Evolutionary conservation across 768 basidiomycete genomes (phyloP).

Genomic region (Boletus rubescentipes): DNA sequence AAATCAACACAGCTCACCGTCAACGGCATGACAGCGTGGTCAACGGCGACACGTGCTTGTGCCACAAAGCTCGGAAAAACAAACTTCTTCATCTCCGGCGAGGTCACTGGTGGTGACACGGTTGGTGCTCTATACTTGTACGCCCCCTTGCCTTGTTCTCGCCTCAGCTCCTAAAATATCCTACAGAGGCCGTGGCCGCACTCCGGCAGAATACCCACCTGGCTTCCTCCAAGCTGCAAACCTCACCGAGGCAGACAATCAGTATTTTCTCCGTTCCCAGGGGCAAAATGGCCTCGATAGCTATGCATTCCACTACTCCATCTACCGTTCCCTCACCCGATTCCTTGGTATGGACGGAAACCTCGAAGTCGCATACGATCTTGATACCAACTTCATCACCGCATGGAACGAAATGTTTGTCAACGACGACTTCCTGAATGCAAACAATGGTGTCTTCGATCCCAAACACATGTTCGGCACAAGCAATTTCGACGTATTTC

Average conservation of each 20-base stretch:
- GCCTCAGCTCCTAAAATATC: neutral
- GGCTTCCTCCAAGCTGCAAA: conserved; percentile 71
- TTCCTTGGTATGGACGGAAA: conserved; percentile 98
- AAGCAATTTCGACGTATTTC: conserved; percentile 94
- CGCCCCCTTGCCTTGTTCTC: conserved; percentile 25
- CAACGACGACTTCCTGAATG: conserved; percentile 83
- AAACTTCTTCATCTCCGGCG: conserved; percentile 90
- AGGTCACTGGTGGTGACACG: conserved; percentile 91
- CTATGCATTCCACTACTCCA: conserved; percentile 92
- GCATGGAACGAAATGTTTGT: conserved; percentile 94
- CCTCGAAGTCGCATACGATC: conserved; percentile 84
- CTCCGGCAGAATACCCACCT: conserved; percentile 64
- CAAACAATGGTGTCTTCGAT: conserved; percentile 62
- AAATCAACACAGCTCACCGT: conserved; percentile 92
- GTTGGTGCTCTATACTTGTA: conserved; percentile 87
- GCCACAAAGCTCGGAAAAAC: conserved; percentile 70
- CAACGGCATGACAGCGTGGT: conserved; percentile 76
- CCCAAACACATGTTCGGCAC: conserved; percentile 89
- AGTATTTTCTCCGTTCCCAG: conserved; percentile 78
- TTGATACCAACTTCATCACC: conserved; percentile 77
- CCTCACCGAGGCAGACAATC: conserved; percentile 53
- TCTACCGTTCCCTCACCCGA: conserved; percentile 81
- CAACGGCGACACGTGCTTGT: conserved; percentile 69
- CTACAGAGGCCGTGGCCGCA: conserved; percentile 82
- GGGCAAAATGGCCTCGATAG: conserved; percentile 65